phyloP scores from a whole-genome alignment of 768 basidiomycete genomes.

The Trametes villosa region DNA sequence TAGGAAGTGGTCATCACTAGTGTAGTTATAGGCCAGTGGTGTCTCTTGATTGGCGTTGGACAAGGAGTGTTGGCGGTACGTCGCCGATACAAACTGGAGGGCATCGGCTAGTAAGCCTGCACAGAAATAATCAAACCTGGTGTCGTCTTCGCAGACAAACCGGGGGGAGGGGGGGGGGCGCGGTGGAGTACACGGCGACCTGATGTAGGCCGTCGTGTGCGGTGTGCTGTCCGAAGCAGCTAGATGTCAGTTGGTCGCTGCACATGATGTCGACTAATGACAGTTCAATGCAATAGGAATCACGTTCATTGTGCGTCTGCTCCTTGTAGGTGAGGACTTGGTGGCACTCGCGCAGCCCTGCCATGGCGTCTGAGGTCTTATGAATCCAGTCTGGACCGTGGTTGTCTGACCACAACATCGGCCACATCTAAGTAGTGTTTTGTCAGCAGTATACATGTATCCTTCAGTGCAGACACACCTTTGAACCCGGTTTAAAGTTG shows the following conservation, averaged over 20 bases:
- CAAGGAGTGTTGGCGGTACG: not conserved
- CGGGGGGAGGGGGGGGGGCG: no score
- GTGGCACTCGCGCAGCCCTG: not conserved
- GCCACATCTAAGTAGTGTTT: not conserved
- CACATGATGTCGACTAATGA: not conserved
- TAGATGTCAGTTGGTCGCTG: not conserved
- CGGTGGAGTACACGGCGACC: not conserved
- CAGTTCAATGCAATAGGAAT: no score
- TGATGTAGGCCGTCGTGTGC: not conserved
- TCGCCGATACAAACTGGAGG: not conserved
- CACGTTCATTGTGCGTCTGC: no score
- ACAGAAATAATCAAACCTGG: not conserved
- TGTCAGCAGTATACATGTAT: no score
- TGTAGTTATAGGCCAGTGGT: not conserved
- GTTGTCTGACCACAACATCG: not conserved
- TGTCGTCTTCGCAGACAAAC: not conserved
- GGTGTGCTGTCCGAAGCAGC: constrained; percentile 4
- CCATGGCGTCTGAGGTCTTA: not conserved
- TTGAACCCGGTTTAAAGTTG: not conserved
- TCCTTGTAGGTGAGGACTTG: not conserved
- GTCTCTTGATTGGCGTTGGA: not conserved
- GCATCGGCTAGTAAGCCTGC: not conserved
- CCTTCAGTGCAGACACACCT: not conserved
- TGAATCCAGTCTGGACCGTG: constrained; percentile 1
- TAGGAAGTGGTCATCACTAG: not conserved